Conservation (phyloP, 495 filamentous ascomycete genomes). For the Penicillium antarcticum region DNA sequence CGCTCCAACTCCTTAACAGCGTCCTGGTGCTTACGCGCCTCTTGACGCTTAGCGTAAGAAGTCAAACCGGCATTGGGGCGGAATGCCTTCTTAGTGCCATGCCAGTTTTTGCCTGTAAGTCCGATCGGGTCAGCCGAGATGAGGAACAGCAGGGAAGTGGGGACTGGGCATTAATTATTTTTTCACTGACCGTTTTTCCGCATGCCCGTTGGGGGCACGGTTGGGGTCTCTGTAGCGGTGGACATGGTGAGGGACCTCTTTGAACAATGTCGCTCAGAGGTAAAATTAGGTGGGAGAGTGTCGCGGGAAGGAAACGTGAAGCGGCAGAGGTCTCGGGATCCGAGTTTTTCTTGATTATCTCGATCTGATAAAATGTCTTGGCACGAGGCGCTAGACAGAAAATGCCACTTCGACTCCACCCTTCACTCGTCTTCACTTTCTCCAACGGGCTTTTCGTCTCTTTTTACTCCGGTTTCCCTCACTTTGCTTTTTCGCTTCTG, state of each 20-base stretch:
- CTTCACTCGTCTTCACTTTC: conserved; percentile 1
- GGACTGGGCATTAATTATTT: conserved; percentile 5
- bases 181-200: conserved; percentile 41
- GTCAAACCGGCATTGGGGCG: conserved; percentile 73
- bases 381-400: conserved; percentile 23
- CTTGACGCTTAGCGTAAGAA: conserved; percentile 72
- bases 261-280: background rate
- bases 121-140: conserved; percentile 17
- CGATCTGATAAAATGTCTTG: conserved; percentile 29
- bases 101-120: conserved; percentile 88
- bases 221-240: conserved; percentile 14
- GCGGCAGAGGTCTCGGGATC: background rate
- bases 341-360: conserved; percentile 29
- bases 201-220: conserved; percentile 32
- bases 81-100: conserved; percentile 77
- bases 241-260: conserved; percentile 20
- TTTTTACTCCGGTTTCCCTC: background rate
- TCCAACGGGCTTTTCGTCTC: conserved; percentile 1
- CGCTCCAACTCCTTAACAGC: conserved; percentile 84
- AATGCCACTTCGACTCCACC: conserved; percentile 22
- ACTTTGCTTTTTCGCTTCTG: conserved; percentile 16
- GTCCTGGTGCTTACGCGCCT: conserved; percentile 58
- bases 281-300: background rate
- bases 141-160: conserved; percentile 10
- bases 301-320: background rate